Evolutionary conservation across 441 rosid genomes (phyloP).

Genomic region (Omphalea diandra): DNA sequence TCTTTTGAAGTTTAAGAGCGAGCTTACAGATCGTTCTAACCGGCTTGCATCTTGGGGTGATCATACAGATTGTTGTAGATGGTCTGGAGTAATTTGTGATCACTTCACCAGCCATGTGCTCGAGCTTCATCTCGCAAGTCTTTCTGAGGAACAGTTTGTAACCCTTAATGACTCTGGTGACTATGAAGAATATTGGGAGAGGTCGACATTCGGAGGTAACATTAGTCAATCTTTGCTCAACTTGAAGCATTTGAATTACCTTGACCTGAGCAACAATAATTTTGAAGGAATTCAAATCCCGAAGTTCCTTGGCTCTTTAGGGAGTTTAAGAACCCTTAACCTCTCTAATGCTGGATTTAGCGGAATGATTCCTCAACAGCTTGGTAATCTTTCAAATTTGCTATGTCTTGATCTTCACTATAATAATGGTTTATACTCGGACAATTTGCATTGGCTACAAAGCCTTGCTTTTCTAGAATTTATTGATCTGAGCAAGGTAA

Average conservation of each 20-base stretch:
- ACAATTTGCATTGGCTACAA: too few relatives aligned
- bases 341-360: conserved; percentile 9
- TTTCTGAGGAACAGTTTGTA: neutral
- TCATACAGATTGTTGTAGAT: too few relatives aligned
- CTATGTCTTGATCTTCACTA: too few relatives aligned
- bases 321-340: neutral
- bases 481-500: too few relatives aligned
- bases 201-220: neutral
- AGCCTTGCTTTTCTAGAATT: too few relatives aligned
- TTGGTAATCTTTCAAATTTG: too few relatives aligned
- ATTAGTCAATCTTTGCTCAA: conserved; percentile 9
- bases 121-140: too few relatives aligned
- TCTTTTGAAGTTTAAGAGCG: too few relatives aligned
- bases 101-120: conserved; percentile 6
- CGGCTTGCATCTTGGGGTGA: conserved; percentile 22
- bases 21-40: conserved; percentile 28
- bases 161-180: neutral
- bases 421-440: neutral
- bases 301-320: conserved; percentile 8
- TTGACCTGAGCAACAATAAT: conserved; percentile 6
- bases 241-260: conserved; percentile 12
- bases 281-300: conserved; percentile 5
- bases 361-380: conserved; percentile 11
- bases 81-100: conserved; percentile 9
- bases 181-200: neutral